Evolutionary conservation across 2,329 filamentous ascomycete genomes (phyloP).

Genomic region (Phyllosticta capitalensis): DNA sequence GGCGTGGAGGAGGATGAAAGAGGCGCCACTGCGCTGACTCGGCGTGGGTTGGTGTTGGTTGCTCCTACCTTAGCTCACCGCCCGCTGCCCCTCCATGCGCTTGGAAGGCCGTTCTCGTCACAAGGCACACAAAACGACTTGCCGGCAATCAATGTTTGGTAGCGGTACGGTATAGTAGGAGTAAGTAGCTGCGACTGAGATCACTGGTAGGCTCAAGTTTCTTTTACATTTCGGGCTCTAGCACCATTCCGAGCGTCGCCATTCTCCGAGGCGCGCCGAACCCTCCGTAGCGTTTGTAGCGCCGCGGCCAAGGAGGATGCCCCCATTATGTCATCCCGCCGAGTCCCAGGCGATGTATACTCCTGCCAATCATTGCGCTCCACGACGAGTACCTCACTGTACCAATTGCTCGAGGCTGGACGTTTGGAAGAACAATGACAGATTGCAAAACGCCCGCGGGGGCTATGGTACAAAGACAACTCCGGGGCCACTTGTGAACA

Average conservation of each 20-base stretch:
- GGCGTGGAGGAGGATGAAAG: slow-evolving; percentile 7
- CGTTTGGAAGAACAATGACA: neutral
- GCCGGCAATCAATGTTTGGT: neutral
- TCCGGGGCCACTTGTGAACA: neutral
- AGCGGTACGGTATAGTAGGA: too few relatives aligned
- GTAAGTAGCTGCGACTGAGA: neutral
- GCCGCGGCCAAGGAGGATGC: neutral
- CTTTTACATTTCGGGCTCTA: neutral
- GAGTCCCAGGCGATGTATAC: neutral
- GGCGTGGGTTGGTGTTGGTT: neutral
- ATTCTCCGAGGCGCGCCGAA: neutral
- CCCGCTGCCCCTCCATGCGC: neutral
- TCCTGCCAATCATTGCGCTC: neutral
- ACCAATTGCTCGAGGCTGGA: neutral
- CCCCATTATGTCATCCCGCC: neutral
- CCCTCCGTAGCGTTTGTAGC: neutral
- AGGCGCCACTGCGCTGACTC: slow-evolving; percentile 1
- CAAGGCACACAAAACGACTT: neutral
- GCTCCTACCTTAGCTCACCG: neutral
- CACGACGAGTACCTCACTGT: neutral
- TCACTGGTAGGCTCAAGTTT: neutral
- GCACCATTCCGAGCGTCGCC: neutral
- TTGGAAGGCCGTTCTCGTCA: neutral
- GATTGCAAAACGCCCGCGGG: neutral
- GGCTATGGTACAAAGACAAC: neutral